Conservation (phyloP, 129 eudicot genomes). For the Helichrysum umbraculigerum region DNA sequence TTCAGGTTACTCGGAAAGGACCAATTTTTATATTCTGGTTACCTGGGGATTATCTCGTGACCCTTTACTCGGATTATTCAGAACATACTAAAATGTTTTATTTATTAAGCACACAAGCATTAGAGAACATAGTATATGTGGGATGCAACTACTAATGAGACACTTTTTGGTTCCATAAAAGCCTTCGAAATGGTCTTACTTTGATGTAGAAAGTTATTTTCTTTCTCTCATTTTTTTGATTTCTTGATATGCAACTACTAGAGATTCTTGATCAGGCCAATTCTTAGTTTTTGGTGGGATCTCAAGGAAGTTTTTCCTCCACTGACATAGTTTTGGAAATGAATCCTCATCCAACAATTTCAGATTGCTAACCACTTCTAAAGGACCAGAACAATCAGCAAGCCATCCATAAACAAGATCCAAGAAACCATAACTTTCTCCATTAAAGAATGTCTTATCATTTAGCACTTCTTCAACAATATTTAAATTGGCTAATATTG, state of each 20-base stretch:
- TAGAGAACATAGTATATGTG: neutral
- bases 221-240: neutral
- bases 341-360: conserved; percentile 40
- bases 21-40: too few relatives aligned
- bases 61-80: too few relatives aligned
- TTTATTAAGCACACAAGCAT: neutral
- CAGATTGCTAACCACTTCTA: conserved; percentile 38
- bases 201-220: conserved; percentile 5
- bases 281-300: conserved; percentile 35
- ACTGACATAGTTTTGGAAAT: conserved; percentile 41
- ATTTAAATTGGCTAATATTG: conserved; percentile 35
- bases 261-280: conserved; percentile 51
- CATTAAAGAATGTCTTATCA: conserved; percentile 54
- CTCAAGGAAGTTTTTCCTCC: conserved; percentile 43
- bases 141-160: neutral
- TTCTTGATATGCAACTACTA: conserved; percentile 31
- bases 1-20: too few relatives aligned
- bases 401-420: conserved; percentile 60
- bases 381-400: conserved; percentile 33
- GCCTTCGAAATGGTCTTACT: neutral
- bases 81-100: neutral
- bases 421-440: conserved; percentile 46
- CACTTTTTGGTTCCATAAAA: neutral
- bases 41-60: too few relatives aligned
- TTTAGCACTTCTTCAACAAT: conserved; percentile 39